Evolutionary conservation across 768 basidiomycete species (phyloP).

Genomic region (Kwoniella dejecticola): DNA sequence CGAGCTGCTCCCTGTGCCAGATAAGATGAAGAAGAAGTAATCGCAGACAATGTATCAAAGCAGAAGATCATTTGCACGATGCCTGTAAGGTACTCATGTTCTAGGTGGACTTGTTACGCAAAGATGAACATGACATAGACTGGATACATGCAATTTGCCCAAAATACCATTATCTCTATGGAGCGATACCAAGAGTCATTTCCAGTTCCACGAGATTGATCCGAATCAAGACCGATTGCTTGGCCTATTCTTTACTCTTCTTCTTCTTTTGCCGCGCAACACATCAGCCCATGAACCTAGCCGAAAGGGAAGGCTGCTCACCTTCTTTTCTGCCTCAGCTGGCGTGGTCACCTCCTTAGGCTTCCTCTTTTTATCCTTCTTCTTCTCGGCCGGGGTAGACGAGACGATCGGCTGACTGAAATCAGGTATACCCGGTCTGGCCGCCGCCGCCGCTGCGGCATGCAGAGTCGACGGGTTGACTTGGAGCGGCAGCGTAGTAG

Average conservation of each 20-base stretch:
- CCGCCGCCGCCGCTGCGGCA: constrained; percentile 9
- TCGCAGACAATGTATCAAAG: not conserved
- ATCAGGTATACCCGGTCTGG: not conserved
- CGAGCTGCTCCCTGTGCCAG: constrained; percentile 56
- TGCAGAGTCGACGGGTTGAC: constrained; percentile 9
- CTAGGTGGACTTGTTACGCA: no score
- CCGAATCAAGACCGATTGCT: not conserved
- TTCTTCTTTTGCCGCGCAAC: constrained; percentile 19
- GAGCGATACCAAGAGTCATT: no score
- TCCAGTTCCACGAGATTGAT: no score
- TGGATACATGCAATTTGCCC: no score
- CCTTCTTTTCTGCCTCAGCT: constrained; percentile 16
- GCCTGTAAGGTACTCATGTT: no score
- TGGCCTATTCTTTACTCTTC: constrained; percentile 16
- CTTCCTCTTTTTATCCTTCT: constrained; percentile 30
- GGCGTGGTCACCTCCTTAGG: constrained; percentile 13
- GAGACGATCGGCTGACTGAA: not conserved
- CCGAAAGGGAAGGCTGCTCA: not conserved
- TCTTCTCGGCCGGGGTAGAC: not conserved
- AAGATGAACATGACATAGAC: no score
- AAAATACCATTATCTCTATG: no score
- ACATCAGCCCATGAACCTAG: not conserved
- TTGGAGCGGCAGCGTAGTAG: not conserved
- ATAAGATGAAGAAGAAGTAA: constrained; percentile 35
- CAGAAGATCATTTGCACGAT: no score